A percentile compares a stretch with the other conserved stretches of the same genome.
phyloP scores from a whole-genome alignment of 1,139 yeast species.

The Hansenula lynferdii region DNA sequence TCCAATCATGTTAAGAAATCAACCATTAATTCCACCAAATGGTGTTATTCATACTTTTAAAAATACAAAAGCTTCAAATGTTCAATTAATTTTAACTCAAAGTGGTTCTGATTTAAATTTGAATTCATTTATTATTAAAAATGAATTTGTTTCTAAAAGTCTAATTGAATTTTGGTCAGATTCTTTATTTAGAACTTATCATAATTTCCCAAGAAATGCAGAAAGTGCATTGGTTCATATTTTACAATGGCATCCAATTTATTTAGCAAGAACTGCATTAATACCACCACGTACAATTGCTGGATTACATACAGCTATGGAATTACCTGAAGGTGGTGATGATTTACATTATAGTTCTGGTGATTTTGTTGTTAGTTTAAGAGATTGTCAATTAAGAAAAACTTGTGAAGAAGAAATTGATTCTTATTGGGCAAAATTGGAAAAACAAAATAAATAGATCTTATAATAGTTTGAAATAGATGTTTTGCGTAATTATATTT shows the following conservation, averaged over 20 bases:
- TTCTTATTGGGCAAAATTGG: conserved; percentile 27
- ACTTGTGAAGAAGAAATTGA: conserved; percentile 49
- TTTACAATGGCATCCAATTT: conserved; percentile 89
- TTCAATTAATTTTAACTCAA: conserved; percentile 64
- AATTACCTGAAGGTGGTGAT: conserved; percentile 30
- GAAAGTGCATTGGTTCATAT: conserved; percentile 74
- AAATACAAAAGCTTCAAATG: conserved; percentile 46
- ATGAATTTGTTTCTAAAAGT: conserved; percentile 59
- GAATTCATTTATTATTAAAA: conserved; percentile 61
- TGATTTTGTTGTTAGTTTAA: conserved; percentile 60
- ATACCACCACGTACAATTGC: conserved; percentile 59
- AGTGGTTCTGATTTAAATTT: conserved; percentile 56
- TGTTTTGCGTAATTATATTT: too few relatives aligned
- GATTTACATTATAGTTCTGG: conserved; percentile 47
- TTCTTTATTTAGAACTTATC: conserved; percentile 60
- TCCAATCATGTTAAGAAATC: conserved; percentile 56
- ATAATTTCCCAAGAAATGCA: conserved; percentile 55
- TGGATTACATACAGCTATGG: conserved; percentile 34
- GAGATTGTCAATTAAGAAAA: conserved; percentile 42
- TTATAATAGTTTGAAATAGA: too few relatives aligned
- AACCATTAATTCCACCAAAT: conserved; percentile 62
- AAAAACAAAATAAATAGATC: too few relatives aligned
- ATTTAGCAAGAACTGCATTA: conserved; percentile 66
- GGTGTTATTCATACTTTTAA: conserved; percentile 70
- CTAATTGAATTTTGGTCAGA: conserved; percentile 76